Base-by-base conservation (phyloP, 2,329 filamentous ascomycete genomes). In the Arthrinium phaeospermum region DNA sequence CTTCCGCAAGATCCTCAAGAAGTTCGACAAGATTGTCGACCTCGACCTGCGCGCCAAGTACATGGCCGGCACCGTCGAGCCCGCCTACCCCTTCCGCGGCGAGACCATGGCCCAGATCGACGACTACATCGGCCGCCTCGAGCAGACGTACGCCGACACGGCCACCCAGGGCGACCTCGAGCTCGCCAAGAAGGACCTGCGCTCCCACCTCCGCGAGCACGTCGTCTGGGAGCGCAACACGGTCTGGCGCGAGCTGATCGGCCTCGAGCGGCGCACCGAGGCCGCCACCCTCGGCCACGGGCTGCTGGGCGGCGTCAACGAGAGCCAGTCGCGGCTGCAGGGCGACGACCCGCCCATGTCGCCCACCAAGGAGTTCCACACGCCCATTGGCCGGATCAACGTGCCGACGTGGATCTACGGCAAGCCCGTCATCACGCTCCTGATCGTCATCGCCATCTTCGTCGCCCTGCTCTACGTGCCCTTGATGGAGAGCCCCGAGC, bases 171-270 rank as follows among this genome's bases (percentile, higher is more conserved):
- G 95, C 44, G 94, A 99, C 78, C 83, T 93, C 3, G 86, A 89
- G 7, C 85, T 93, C 16, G 95, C 96, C 5, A 94, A 91, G 78
- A 92, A 94, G 76, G 96, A 98, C 80, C 86, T 99, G 72, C 90
- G 96, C 71, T 90, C 98, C 44, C 95, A 99, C 79, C 88, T 99
- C 37, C 89, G 96, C 72, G 97, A 99, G 83, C 96, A 99, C 81
- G 95, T 99, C 27, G 96, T 98, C 0, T 99, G 96, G 97, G 97
- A 99, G 82, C 90, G 96, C 72, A 99, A 99, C 80, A 99, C 96
- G 0, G 96, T 99, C 24, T 99, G 96, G 96, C 89, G 97, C 83
- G 96, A 99, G 78, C 96, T 99, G 90, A 99, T 99, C 80, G 96
- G 96, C 70, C 96, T 99, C 77, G 97, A 99, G 85, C 90, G 96